Conservation (phyloP, 2,329 filamentous ascomycete genomes). For the Dactylonectria macrodidyma region DNA sequence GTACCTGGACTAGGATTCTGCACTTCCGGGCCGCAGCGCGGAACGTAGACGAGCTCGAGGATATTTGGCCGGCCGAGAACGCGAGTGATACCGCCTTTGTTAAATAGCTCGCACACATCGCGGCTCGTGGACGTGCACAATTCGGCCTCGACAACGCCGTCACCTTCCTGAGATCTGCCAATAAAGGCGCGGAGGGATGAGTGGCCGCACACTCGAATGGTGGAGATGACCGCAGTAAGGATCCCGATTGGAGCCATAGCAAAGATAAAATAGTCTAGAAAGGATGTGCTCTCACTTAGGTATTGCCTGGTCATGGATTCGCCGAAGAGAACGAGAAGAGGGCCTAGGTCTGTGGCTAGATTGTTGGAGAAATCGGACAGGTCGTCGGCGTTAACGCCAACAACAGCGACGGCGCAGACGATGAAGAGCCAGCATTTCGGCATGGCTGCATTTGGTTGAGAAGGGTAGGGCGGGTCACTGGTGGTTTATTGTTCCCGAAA, state of each 20-base stretch:
- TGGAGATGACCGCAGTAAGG: constrained; percentile 54
- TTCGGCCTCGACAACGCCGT: constrained; percentile 53
- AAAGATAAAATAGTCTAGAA: constrained; percentile 52
- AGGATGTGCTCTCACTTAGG: constrained; percentile 51
- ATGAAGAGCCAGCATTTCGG: neutral
- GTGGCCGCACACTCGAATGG: constrained; percentile 51
- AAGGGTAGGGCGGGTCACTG: neutral
- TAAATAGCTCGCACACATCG: constrained; percentile 57
- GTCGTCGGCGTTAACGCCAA: neutral
- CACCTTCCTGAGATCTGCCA: constrained; percentile 55
- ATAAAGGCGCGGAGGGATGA: constrained; percentile 55
- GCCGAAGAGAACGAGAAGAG: constrained; percentile 55
- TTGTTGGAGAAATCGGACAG: neutral
- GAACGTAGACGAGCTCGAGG: constrained; percentile 48
- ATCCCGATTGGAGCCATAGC: constrained; percentile 57
- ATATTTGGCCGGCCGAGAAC: constrained; percentile 53
- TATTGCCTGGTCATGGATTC: constrained; percentile 58
- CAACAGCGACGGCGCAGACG: neutral
- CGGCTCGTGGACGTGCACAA: constrained; percentile 57
- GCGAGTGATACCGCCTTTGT: constrained; percentile 50
- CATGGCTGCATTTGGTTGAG: neutral
- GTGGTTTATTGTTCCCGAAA: neutral
- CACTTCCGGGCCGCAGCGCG: neutral
- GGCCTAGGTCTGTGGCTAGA: constrained; percentile 51
- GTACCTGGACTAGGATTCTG: neutral